A percentile compares a stretch with the other conserved stretches of the same genome.
Conservation (phyloP, 2,329 filamentous ascomycete species). For the Fusarium sp. region DNA sequence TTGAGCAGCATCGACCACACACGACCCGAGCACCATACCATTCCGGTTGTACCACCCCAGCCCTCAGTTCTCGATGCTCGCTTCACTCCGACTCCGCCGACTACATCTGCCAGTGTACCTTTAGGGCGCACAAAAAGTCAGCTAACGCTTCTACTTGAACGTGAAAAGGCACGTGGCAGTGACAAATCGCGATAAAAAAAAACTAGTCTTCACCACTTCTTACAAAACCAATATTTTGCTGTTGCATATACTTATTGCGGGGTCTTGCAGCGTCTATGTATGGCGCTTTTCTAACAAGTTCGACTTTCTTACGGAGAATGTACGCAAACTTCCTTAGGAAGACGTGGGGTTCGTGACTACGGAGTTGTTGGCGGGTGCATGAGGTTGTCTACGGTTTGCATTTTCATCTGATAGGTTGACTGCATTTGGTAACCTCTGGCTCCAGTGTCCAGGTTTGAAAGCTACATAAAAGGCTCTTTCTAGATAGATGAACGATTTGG, state of each 20-base stretch:
- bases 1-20: slow-evolving; percentile 35
- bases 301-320: slow-evolving; percentile 2
- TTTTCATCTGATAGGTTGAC: background rate
- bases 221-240: slow-evolving; percentile 1
- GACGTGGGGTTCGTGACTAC: background rate
- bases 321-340: background rate
- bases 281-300: background rate
- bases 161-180: slow-evolving; percentile 56
- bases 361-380: slow-evolving; percentile 25
- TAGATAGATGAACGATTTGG: slow-evolving; percentile 7
- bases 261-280: slow-evolving; percentile 9
- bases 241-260: slow-evolving; percentile 16
- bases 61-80: slow-evolving; percentile 50
- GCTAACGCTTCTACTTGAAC: slow-evolving; percentile 66
- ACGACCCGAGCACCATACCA: slow-evolving; percentile 40
- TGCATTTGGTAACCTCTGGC: background rate
- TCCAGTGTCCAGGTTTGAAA: background rate
- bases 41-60: slow-evolving; percentile 36
- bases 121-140: slow-evolving; percentile 71
- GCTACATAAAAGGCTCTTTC: background rate
- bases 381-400: background rate
- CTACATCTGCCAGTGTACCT: slow-evolving; percentile 57
- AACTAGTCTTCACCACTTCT: slow-evolving; percentile 38
- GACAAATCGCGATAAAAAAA: slow-evolving; percentile 46
- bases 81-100: slow-evolving; percentile 63